A percentile compares a stretch with the other conserved stretches of the same genome.
Conservation (phyloP, 768 basidiomycete genomes). For the Mycena pura region DNA sequence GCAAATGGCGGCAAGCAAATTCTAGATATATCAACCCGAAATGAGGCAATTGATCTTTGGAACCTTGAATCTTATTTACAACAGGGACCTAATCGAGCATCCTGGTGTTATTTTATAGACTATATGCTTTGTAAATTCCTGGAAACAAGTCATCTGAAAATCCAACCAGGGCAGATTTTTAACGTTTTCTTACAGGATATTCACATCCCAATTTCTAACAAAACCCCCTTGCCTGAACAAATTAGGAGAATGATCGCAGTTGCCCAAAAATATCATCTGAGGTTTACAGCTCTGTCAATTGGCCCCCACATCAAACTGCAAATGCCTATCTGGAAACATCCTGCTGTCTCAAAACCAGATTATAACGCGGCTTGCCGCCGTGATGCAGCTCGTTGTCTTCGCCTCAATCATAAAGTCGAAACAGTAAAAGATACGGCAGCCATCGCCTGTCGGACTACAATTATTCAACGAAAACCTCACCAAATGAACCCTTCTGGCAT, state of each 20-base stretch:
- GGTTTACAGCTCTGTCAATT: not conserved
- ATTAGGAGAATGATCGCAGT: not conserved
- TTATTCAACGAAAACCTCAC: too few relatives aligned
- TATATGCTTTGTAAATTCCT: not conserved
- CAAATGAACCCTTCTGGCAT: too few relatives aligned
- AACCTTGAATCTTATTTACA: not conserved
- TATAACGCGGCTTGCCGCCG: too few relatives aligned
- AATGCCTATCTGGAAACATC: not conserved
- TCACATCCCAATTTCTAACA: not conserved
- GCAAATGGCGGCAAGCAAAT: conserved; percentile 4
- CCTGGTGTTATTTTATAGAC: not conserved
- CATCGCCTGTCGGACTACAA: too few relatives aligned
- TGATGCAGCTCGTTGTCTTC: too few relatives aligned
- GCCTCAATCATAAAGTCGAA: too few relatives aligned
- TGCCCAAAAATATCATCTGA: not conserved
- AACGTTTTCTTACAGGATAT: not conserved
- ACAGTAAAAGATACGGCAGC: too few relatives aligned
- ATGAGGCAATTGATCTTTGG: not conserved
- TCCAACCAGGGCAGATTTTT: not conserved
- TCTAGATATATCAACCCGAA: not conserved
- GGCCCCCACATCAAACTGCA: not conserved
- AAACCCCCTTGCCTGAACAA: not conserved
- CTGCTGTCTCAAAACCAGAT: too few relatives aligned
- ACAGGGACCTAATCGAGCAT: not conserved
- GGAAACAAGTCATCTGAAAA: not conserved